Percentiles rank a stretch among this genome's conserved stretches.
Evolutionary conservation across 1,139 yeast species (phyloP).

Genomic region (Blastobotrys proliferans): DNA sequence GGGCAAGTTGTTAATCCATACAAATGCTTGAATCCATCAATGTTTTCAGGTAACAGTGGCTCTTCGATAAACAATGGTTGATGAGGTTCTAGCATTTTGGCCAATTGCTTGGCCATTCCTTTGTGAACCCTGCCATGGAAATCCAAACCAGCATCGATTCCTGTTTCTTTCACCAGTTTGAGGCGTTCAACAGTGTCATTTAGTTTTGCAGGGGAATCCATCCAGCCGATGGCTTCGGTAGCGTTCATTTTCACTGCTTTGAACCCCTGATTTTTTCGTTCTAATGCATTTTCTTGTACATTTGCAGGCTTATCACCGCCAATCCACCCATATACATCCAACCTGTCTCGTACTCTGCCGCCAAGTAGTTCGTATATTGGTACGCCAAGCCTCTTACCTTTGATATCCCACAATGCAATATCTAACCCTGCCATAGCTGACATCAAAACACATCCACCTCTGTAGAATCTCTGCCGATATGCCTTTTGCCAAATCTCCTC

Average conservation of each 20-base stretch:
- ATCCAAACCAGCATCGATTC: slow-evolving; percentile 32
- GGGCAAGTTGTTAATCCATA: slow-evolving; percentile 30
- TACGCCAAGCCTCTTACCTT: slow-evolving; percentile 33
- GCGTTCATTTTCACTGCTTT: slow-evolving; percentile 36
- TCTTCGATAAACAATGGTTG: slow-evolving; percentile 33
- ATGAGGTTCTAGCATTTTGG: slow-evolving; percentile 28
- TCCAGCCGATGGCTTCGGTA: slow-evolving; percentile 29
- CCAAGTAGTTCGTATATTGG: slow-evolving; percentile 33
- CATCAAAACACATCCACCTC: slow-evolving; percentile 34
- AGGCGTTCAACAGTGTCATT: slow-evolving; percentile 30
- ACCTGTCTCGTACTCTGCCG: slow-evolving; percentile 31
- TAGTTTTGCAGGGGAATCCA: slow-evolving; percentile 28
- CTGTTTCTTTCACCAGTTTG: slow-evolving; percentile 26
- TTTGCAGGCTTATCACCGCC: slow-evolving; percentile 34
- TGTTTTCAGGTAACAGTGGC: slow-evolving; percentile 32
- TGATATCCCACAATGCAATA: slow-evolving; percentile 35
- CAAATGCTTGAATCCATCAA: slow-evolving; percentile 29
- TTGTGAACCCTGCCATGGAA: slow-evolving; percentile 33
- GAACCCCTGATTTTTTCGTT: slow-evolving; percentile 32
- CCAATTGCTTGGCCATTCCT: slow-evolving; percentile 33
- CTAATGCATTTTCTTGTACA: slow-evolving; percentile 28
- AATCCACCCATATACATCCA: slow-evolving; percentile 34
- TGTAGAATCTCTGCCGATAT: slow-evolving; percentile 32
- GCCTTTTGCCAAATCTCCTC: slow-evolving; percentile 33
- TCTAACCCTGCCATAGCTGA: slow-evolving; percentile 34